These are phyloP conservation scores for Aspergillus neoniger DNA, from an alignment of 2,329 filamentous ascomycete genomes.

Conservation along the genomic window DNA sequence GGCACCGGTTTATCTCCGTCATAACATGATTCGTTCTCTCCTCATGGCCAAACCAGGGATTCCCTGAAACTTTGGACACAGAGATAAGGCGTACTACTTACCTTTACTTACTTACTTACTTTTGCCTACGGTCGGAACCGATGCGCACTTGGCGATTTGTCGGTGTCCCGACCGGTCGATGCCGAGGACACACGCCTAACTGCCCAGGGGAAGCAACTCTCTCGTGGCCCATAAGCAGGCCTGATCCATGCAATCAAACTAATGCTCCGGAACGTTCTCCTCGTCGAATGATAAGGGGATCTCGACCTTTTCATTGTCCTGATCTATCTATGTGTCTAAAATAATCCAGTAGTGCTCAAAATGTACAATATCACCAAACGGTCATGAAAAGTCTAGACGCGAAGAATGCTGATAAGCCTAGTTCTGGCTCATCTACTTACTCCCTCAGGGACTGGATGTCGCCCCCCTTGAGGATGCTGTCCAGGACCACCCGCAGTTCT, in stretches of 20 bases:
- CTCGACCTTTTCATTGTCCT: neutral
- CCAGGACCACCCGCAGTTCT: slow-evolving; percentile 61
- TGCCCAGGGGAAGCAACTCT: neutral
- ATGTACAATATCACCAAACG: neutral
- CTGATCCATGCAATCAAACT: neutral
- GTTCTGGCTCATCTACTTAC: neutral
- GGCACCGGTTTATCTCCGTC: neutral
- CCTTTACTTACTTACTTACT: neutral
- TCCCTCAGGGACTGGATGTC: slow-evolving; percentile 28
- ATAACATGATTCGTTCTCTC: neutral
- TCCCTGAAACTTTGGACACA: neutral
- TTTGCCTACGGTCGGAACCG: neutral
- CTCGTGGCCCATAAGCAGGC: neutral
- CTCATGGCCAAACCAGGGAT: neutral
- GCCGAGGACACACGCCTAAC: neutral
- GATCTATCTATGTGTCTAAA: neutral
- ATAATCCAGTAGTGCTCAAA: neutral
- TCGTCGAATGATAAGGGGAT: neutral
- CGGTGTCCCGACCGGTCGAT: slow-evolving; percentile 3
- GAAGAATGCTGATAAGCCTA: neutral
- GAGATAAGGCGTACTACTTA: neutral
- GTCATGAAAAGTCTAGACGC: slow-evolving; percentile 5
- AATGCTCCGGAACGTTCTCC: neutral
- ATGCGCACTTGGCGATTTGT: neutral
- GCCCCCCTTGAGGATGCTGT: slow-evolving; percentile 48